Percentiles rank a stretch among this genome's conserved stretches.
Evolutionary conservation across 208 protist genomes (phyloP).

Genomic region (Trypanosomatidae sp.): DNA sequence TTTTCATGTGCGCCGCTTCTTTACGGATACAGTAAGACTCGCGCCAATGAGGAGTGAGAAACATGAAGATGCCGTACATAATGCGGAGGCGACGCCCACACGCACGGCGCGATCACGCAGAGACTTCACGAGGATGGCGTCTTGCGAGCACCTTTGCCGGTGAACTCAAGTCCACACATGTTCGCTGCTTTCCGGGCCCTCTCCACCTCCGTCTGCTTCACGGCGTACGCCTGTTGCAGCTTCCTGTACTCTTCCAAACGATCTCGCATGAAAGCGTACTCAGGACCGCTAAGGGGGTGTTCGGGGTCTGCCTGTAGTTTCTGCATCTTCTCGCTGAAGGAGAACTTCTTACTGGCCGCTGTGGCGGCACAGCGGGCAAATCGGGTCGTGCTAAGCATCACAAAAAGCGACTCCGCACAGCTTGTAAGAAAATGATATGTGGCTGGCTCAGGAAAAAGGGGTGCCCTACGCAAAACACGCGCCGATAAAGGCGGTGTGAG

Average conservation of each 20-base stretch:
- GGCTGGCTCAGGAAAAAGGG: not conserved
- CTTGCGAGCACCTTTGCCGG: slow-evolving; percentile 43
- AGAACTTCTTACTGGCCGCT: slow-evolving; percentile 18
- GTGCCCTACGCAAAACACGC: not conserved
- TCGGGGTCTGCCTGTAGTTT: slow-evolving; percentile 26
- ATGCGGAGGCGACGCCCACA: not conserved
- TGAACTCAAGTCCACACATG: slow-evolving; percentile 87
- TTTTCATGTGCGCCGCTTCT: not conserved
- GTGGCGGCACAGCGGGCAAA: slow-evolving; percentile 11
- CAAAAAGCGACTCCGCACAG: not conserved
- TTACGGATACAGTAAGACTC: not conserved
- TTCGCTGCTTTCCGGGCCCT: slow-evolving; percentile 67
- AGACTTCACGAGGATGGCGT: slow-evolving; percentile 6
- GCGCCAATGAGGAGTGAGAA: not conserved
- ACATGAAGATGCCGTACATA: not conserved
- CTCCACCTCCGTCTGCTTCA: slow-evolving; percentile 88
- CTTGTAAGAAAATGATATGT: not conserved
- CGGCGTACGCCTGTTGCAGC: slow-evolving; percentile 72
- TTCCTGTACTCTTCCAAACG: slow-evolving; percentile 63
- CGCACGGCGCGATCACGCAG: not conserved
- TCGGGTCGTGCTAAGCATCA: slow-evolving; percentile 14
- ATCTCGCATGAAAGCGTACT: slow-evolving; percentile 68
- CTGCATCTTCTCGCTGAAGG: slow-evolving; percentile 32
- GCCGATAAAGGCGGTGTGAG: not conserved
- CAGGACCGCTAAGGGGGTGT: slow-evolving; percentile 33